Evolutionary conservation across 2,329 filamentous ascomycete species (phyloP), one percentile per base, ranked within the genome.

Genomic region (Elsinoe ampelina): DNA sequence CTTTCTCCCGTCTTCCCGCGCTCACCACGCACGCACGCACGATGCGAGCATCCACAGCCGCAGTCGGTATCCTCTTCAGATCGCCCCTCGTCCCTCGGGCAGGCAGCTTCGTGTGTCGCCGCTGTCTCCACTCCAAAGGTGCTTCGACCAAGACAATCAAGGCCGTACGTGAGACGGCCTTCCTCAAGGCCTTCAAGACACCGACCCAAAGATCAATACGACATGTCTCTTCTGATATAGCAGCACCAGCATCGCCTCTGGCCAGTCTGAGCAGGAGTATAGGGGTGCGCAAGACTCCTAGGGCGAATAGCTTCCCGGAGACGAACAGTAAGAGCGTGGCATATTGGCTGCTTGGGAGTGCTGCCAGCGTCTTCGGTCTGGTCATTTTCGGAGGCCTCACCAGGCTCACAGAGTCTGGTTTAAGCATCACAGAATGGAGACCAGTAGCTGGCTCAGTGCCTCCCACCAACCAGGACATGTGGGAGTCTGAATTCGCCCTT

Each of bases 341-440:
- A 59, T 92, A 92, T 75, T 98, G 91, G 91, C 80, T 98, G 45
- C 75, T 98, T 57, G 92, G 84, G 47, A 96, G 91, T 64, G 91
- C 93, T 1, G 87, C 82, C 42, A 95, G 89, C 69, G 93, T 97
- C 54, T 98, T 97, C 72, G 93, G 93, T 59, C 95, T 98, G 65
- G 91, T 98, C 54, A 82, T 98, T 43, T 95, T 95, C 71, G 93
- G 93, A 58, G 93, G 93, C 5, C 77, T 98, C 64, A 98, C 93
- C 30, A 80, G 93, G 58, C 78, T 98, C 63, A 98, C 93, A 3
- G 93, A 98, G 74, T 98, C 93, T 63, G 93, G 90, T 45, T 79
- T 98, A 63, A 96, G 91, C 70, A 98, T 98, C 66, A 98, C 93
- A 61, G 93, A 98, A 87, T 98, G 93, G 93, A 86, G 85, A 63